Evolutionary conservation across 139 green algal species (phyloP).

Genomic region (Closterium sp.): DNA sequence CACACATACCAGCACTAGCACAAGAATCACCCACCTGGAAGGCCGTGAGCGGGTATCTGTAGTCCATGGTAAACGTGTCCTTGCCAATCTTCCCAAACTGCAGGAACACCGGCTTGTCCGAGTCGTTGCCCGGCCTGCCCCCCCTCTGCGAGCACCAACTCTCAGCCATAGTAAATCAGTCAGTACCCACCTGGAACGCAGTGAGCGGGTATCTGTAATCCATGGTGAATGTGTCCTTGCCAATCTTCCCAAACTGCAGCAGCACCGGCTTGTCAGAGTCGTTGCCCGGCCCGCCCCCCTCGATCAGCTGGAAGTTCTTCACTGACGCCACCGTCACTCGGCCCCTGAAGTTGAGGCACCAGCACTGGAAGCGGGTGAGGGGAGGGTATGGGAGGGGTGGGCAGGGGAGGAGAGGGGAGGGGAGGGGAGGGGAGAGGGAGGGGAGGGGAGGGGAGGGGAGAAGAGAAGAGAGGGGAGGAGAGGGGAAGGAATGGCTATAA

Average conservation of each 20-base stretch:
- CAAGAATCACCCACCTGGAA: background rate
- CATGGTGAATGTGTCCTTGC: slow-evolving; percentile 85
- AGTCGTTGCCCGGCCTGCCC: background rate
- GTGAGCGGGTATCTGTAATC: slow-evolving; percentile 74
- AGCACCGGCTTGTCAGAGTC: slow-evolving; percentile 52
- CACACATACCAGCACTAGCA: too few species aligned
- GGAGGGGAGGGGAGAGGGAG: background rate
- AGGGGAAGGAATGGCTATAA: too few species aligned
- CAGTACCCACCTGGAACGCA: slow-evolving; percentile 43
- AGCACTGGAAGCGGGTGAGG: slow-evolving; percentile 67
- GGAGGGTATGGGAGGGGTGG: background rate
- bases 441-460: background rate
- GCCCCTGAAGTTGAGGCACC: slow-evolving; percentile 97
- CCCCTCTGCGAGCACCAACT: background rate
- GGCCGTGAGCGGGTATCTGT: slow-evolving; percentile 1
- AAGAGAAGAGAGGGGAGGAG: too few species aligned
- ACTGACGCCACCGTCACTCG: slow-evolving; percentile 93
- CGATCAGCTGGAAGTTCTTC: slow-evolving; percentile 97
- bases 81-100: background rate
- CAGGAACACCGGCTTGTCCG: slow-evolving; percentile 48
- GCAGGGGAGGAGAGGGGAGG: background rate
- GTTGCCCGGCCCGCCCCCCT: background rate
- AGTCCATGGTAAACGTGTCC: slow-evolving; percentile 6
- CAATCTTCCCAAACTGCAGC: slow-evolving; percentile 71
- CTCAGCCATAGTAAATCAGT: too few species aligned